Base-by-base conservation (phyloP, 345 rosid species). In the Abelmoschus esculentus region DNA sequence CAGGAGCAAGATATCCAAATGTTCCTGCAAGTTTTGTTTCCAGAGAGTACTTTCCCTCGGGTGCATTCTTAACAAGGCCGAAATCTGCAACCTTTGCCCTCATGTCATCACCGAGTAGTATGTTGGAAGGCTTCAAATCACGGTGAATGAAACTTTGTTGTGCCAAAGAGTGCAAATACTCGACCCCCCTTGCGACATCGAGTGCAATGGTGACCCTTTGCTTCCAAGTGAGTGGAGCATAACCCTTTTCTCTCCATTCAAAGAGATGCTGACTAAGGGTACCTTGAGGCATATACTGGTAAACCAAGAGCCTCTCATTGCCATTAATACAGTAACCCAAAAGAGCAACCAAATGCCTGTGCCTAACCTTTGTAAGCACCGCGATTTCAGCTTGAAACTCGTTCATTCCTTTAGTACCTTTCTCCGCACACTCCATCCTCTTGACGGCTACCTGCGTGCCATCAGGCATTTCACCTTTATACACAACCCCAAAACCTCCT, bases 11-110 rank as follows among this genome's bases (percentile, higher is more conserved):
- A 54, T 54, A 54, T 54, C 58, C 58, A 64, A 92, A 90, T 26
- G 98, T 92, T 69, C 98, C 98, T 13, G 98, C 98, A 81, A 92
- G 80, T 70, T 86, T 81, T 28, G 98, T 92, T 76, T 89, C 96
- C 46, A 90, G 76, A 4, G 98, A 92, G 79, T 87, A 82, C 69
- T 90, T 90, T 49, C 93, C 98, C 66, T 89, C 98, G 0, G 96
- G 93, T 5, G 96, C 96, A 38, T 85, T 83, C 78, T 90, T 90
- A 53, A 92, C 98, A 80, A 92, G 77, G 34, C 96, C 98, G 32
- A 92, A 92, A 80, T 92, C 98, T 6, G 98, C 87, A 50, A 92
- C 98, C 76, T 92, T 92, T 9, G 96, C 98, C 59, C 98, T 88
- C 96, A 90, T 88, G 80, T 90, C 93, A 82, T 92, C 93, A 7